Evolutionary conservation across 352 stramenopile genomes (phyloP), one percentile per base, ranked within the genome.

Genomic region (Poterioochromonas sp.): DNA sequence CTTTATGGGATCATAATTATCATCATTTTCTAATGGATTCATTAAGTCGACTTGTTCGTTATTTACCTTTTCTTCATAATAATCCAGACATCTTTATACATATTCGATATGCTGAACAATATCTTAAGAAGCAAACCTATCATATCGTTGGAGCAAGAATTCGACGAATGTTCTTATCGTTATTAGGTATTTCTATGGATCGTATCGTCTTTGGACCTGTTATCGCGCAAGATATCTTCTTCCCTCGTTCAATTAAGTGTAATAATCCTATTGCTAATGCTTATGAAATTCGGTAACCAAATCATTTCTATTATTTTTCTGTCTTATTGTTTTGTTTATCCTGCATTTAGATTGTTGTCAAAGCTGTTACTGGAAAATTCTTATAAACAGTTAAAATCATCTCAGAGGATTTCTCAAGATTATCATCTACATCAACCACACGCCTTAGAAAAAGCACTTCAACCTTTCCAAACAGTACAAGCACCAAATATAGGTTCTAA

Each of bases 1-100:
- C 69, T 11, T 37, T 43, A 76, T 76, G 69, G 69, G 69, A 76
- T 43, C 37, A 34, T 43, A 76, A 76, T 29, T 76, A 63, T 43
- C 32, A 76, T 76, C 69, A 76, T 29, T 60, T 76, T 18, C 37
- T 76, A 43, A 34, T 32, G 1, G 69, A 76, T 35, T 76, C 69
- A 11, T 29, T 76, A 26, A 62, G 1, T 40, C 34, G 69, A 26
- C 5, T 76, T 3, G 39, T 34, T 41, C 11, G 20, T 22, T 5
- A 29, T 40, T 11, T 76, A 37, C 3, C 5, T 40, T 76, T 76
- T 35, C 26, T 76, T 34, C 40, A 11, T 3, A 44, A 37, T 26
- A n/a, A 53, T 40, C 34, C 34, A 35, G 40, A 76, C 18, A 40
- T 76, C 11, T 32, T 32, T 11, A 76, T 76, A n/a, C 69, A 76